Evolutionary conservation across 257 asterid genomes (phyloP), one percentile per base, ranked within the genome.

Genomic region (Leonotis leonurus): DNA sequence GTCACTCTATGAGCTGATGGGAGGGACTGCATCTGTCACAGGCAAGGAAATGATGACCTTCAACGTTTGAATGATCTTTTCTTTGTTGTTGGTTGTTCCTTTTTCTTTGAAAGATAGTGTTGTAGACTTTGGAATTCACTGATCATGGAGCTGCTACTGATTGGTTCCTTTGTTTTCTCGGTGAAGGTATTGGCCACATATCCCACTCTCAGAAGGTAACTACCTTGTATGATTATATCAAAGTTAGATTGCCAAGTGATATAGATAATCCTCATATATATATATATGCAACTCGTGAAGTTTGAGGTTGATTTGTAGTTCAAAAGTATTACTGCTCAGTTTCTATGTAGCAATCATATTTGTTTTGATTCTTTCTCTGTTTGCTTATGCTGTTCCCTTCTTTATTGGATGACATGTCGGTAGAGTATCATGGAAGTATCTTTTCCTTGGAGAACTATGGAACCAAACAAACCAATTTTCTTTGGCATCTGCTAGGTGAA

Each of bases 191-290:
- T 62, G 83, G 81, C 40, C 95, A 92, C 73, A 69, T 83, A 55
- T 76, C 84, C 62, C 99, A 92, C 37, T 72, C 93, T 0, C 59
- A 77, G 36, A 86, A 89, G 96, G 97, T 92, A 78, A 54, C 27
- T 18, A 20, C 40, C 53, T 29, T 52, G 56, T 18, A 30, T 58
- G 22, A 16, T 29, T 52, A 53, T 18, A 30, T 58, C 26, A 16
- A 20, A 17, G 39, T 51, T 40, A 3, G 56, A 49, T 62, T 18
- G 35, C 16, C 37, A 36, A 54, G 11, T 46, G 52, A 58, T 21
- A 41, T 20, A 22, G 30, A 13, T 40, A 68, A 61, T 40, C 36
- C 20, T 33, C 36, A 17, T 32, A 27, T 24, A 37, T 27, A 8
- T 43, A 48, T 24, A n/a, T 22, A 14, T 55, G 8, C 13, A 32